Base-by-base conservation (phyloP, 371 early-diverging fungal species). In the Rhizopus stolonifer region DNA sequence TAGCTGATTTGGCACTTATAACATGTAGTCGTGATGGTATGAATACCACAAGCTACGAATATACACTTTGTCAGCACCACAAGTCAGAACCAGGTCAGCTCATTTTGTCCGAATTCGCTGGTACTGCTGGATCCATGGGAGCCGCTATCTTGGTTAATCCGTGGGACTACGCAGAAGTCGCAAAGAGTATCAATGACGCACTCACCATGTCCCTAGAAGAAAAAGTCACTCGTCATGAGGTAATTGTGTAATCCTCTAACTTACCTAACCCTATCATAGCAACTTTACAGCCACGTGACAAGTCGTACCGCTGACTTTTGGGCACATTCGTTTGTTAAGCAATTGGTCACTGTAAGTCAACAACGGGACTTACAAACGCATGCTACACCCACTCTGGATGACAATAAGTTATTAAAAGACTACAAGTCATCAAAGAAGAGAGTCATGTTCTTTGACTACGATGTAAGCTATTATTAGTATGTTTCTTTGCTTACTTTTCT, bases 21-120 rank as follows among this genome's bases (percentile, higher is more conserved):
- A 99, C 99, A 4, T 87, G 92, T 46, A 81, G 99, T 11, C 83
- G 98, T n/a, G 99, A 99, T 73, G 99, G 99, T 46, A 99, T 99
- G 99, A 99, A 99, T 76, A 92, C 99, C 8, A 99, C 98, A 1
- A 90, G 93, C 31, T 91, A 98, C 48, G 99, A 99, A 69, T 99
- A 92, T 72, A 86, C 98, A 36, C 83, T 98, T 40, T 99, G 97
- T 77, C 98, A 99, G 66, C 89, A 93, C 44, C 89, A 92, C 33
- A 91, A 89, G 31, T 13, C 39, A 39, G 77, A 86, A 42, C 79
- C 85, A 45, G 93, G 94, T 0, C 90, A 94, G n/a, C 78, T 99
- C 33, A 93, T 99, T 15, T 74, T 99, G 42, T 92, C 93, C 53
- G 98, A 99, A 70, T 97, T 98, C 77, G 93, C 98, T 15, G 99